phyloP scores from a whole-genome alignment of 495 filamentous ascomycete species.

The Sordaria brevicollis region DNA sequence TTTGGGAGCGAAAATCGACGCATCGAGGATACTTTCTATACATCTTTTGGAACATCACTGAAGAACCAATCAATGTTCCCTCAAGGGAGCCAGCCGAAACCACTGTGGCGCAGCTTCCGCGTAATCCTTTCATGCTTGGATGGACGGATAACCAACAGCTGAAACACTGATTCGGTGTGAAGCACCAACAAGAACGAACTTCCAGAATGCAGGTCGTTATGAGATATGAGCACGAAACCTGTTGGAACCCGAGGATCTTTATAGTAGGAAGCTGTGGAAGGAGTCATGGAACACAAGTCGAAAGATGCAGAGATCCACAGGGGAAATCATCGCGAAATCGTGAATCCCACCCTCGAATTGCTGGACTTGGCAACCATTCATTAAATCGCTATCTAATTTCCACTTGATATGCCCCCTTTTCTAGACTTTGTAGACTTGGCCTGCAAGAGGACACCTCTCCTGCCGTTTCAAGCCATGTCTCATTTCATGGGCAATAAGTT shows the following conservation, averaged over 20 bases:
- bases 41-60: not conserved
- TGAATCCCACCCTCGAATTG: not conserved
- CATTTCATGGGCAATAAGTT: not conserved
- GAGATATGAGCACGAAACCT: not conserved
- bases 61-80: not conserved
- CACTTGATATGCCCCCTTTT: not conserved
- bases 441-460: not conserved
- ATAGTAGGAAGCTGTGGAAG: not conserved
- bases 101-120: not conserved
- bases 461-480: not conserved
- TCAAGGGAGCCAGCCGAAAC: not conserved
- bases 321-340: not conserved
- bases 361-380: not conserved
- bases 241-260: not conserved
- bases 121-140: not conserved
- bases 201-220: not conserved
- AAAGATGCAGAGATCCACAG: not conserved
- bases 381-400: not conserved
- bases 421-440: not conserved
- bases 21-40: not conserved
- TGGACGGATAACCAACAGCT: not conserved
- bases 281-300: not conserved
- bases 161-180: not conserved
- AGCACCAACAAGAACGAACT: not conserved
- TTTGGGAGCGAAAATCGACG: not conserved